Evolutionary conservation across 2,329 filamentous ascomycete genomes (phyloP).

Genomic region (Neofusicoccum kwambonambiense): DNA sequence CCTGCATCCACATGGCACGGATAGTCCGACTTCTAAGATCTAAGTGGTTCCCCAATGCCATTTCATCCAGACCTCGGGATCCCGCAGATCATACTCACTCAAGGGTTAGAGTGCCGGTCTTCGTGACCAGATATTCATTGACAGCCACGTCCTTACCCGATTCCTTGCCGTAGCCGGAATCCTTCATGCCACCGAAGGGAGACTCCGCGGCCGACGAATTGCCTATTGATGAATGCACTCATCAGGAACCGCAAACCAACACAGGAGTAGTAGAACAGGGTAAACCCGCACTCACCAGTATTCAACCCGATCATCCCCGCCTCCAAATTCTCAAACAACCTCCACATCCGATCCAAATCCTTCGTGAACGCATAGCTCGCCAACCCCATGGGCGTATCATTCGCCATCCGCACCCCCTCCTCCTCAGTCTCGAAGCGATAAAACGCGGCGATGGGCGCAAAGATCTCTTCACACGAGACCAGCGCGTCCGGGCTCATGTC

Average conservation of each 20-base stretch:
- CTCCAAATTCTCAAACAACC: slow-evolving; percentile 65
- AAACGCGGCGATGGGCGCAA: slow-evolving; percentile 63
- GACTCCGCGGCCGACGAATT: slow-evolving; percentile 66
- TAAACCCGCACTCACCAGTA: slow-evolving; percentile 43
- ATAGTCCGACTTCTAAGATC: too few species aligned
- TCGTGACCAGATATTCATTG: slow-evolving; percentile 61
- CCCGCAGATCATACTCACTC: slow-evolving; percentile 35
- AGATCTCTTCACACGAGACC: slow-evolving; percentile 60
- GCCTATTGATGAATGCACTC: slow-evolving; percentile 34
- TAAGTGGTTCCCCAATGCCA: too few species aligned
- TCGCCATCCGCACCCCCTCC: slow-evolving; percentile 59
- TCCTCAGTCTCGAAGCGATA: slow-evolving; percentile 67
- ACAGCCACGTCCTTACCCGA: slow-evolving; percentile 65
- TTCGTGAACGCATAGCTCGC: slow-evolving; percentile 69
- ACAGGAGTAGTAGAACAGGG: not conserved
- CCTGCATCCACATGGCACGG: not conserved
- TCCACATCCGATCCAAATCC: slow-evolving; percentile 64
- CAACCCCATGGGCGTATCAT: slow-evolving; percentile 63
- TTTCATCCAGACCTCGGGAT: not conserved
- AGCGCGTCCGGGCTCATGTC: slow-evolving; percentile 60
- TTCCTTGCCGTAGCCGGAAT: slow-evolving; percentile 67
- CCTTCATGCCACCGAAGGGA: slow-evolving; percentile 67
- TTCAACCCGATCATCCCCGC: slow-evolving; percentile 70
- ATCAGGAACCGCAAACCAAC: not conserved
- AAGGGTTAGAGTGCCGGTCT: slow-evolving; percentile 64